These are phyloP conservation scores for Daphne laureola DNA, from an alignment of 441 rosid species.

Conservation along the genomic window DNA sequence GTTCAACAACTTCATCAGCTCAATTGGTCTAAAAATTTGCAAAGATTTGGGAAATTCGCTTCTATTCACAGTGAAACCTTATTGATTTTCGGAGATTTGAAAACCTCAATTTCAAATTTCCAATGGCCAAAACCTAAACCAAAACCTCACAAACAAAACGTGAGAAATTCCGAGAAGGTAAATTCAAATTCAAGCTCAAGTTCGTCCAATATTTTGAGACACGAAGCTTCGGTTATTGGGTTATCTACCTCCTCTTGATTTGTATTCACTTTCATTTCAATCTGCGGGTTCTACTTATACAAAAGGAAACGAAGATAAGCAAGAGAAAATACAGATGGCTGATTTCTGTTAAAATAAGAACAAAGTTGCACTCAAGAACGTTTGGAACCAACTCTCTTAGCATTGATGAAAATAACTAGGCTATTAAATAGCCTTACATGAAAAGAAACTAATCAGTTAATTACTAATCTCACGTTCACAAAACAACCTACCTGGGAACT, in stretches of 20 bases:
- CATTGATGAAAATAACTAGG: too few relatives aligned
- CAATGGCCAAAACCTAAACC: conserved; percentile 12
- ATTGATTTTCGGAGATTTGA: conserved; percentile 24
- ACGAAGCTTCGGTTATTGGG: conserved; percentile 28
- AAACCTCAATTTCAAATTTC: conserved; percentile 22
- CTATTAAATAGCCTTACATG: too few relatives aligned
- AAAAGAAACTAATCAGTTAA: too few relatives aligned
- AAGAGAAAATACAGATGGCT: conserved; percentile 72
- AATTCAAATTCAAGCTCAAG: conserved; percentile 13
- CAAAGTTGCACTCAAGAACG: too few relatives aligned
- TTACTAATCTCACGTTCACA: too few relatives aligned
- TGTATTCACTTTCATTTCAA: conserved; percentile 24
- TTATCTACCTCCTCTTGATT: conserved; percentile 36
- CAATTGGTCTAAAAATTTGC: conserved; percentile 21
- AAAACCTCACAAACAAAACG: conserved; percentile 6
- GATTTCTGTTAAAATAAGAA: too few relatives aligned
- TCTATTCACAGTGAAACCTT: conserved; percentile 46
- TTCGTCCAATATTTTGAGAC: neutral
- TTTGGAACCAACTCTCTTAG: too few relatives aligned
- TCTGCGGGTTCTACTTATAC: conserved; percentile 18
- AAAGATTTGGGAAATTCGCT: conserved; percentile 60
- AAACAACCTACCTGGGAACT: too few relatives aligned
- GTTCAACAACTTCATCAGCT: conserved; percentile 52
- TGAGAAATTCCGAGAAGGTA: conserved; percentile 16
- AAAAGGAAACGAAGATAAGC: conserved; percentile 26